Evolutionary conservation across 2,329 filamentous ascomycete genomes (phyloP).

Genomic region (Juglanconis oblonga): DNA sequence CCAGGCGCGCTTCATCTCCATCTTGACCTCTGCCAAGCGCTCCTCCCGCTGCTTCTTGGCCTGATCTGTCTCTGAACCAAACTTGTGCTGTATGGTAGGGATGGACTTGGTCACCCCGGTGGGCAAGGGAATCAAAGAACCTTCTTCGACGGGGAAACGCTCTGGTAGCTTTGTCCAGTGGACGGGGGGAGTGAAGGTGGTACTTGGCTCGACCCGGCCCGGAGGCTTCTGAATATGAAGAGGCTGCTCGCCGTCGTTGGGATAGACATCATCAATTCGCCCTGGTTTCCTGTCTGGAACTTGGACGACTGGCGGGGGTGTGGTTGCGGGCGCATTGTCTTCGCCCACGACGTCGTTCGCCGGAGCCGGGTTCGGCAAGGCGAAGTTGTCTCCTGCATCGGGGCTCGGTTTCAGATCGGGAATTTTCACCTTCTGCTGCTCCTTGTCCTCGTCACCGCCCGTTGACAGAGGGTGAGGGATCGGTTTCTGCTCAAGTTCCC

Average conservation of each 20-base stretch:
- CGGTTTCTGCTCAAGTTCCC: conserved; percentile 1
- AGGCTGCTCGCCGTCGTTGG: conserved; percentile 20
- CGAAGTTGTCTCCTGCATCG: conserved; percentile 25
- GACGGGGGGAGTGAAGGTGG: conserved; percentile 32
- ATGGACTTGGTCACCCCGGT: conserved; percentile 67
- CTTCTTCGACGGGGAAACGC: conserved; percentile 70
- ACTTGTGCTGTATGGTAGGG: conserved; percentile 73
- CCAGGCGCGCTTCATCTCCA: conserved; percentile 78
- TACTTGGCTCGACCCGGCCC: conserved; percentile 22
- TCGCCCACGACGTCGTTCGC: conserved; percentile 11
- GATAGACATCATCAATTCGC: conserved; percentile 20
- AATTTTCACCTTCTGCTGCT: conserved; percentile 21
- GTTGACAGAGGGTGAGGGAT: background rate
- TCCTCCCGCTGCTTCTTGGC: conserved; percentile 61
- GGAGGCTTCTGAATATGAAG: conserved; percentile 23
- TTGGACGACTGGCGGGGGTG: conserved; percentile 24
- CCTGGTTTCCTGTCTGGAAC: conserved; percentile 29
- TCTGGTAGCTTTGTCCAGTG: conserved; percentile 76
- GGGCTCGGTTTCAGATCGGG: conserved; percentile 28
- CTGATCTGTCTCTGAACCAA: conserved; percentile 61
- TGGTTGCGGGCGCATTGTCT: conserved; percentile 23
- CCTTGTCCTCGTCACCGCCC: background rate
- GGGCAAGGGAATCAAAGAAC: conserved; percentile 73
- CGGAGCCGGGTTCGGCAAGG: conserved; percentile 24
- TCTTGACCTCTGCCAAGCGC: conserved; percentile 65